Evolutionary conservation across 192 early-diverging fungal species (phyloP), one percentile per base, ranked within the genome.

Genomic region (Coemansia sp.): DNA sequence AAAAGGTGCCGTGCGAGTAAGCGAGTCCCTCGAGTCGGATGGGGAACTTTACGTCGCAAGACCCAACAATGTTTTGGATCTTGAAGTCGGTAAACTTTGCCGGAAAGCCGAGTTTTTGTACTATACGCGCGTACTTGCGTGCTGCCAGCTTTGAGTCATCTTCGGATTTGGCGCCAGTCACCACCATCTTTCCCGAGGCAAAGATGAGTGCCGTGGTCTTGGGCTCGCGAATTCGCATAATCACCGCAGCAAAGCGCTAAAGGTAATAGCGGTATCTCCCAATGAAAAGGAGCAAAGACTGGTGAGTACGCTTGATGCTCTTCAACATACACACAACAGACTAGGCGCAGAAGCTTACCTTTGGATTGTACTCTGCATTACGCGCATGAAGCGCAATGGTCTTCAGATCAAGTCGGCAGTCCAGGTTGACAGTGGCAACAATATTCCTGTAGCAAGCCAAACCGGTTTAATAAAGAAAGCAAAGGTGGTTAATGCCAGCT

Each of bases 291-390:
- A 67, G 20, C 14, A 67, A 38, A 50, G 42, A 12, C n/a, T 23
- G 36, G 47, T 64, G 43, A 43, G 42, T 62, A 33, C 21, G 28
- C 26, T 68, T 25, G 34, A 18, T 21, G 10, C 34, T 58, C 33
- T 21, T 58, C 18, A 7, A 9, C 34, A 21, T 58, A 34, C 20
- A 28, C 26, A 53, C 14, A 35, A 10, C 62, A 28, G 10, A 43
- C 4, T 33, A 42, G 25, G 11, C 20, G 18, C 33, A 37, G 9
- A n/a, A 13, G 57, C 73, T 58, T 88, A 97, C 95, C 92, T 99
- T 99, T 75, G 97, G 97, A 80, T 99, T 99, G 85, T 99, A 99
- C 83, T 99, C 97, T 73, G 97, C 97, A 76, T 99, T 99, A 61
- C 97, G 88, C n/a, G 97, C 97, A 69, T 98, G 95, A 60, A 99